Percentiles rank a stretch among this genome's conserved stretches.
Conservation (phyloP, 164 flowering plant genomes). For the Warburgia ugandensis region DNA sequence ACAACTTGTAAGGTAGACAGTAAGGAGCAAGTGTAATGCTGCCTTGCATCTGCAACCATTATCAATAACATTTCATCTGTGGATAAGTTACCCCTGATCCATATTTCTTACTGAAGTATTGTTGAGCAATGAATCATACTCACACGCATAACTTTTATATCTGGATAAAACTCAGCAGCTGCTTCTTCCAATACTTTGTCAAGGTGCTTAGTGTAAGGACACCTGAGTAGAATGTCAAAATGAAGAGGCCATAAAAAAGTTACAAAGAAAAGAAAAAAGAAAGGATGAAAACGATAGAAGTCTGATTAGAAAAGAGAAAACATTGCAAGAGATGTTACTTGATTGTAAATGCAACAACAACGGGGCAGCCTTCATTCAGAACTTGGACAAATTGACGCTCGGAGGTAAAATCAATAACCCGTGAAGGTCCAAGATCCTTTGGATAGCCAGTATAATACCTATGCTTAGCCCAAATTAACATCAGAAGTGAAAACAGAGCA, state of each 20-base stretch:
- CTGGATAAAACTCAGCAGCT: constrained; percentile 76
- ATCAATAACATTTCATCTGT: too few species aligned
- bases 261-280: too few species aligned
- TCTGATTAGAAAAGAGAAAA: background rate
- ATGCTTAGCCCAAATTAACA: too few species aligned
- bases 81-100: too few species aligned
- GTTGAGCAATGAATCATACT: constrained; percentile 8
- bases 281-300: too few species aligned
- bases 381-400: constrained; percentile 91
- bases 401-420: constrained; percentile 72
- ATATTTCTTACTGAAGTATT: too few species aligned
- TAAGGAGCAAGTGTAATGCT: too few species aligned
- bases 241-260: too few species aligned
- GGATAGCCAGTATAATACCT: constrained; percentile 96
- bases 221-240: too few species aligned
- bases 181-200: constrained; percentile 87
- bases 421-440: constrained; percentile 84
- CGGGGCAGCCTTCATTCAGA: constrained; percentile 73
- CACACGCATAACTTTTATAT: constrained; percentile 80
- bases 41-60: too few species aligned
- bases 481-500: too few species aligned
- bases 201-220: constrained; percentile 62
- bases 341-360: constrained; percentile 87
- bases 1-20: too few species aligned
- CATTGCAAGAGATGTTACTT: constrained; percentile 32